phyloP scores from a whole-genome alignment of 306 rosid species.

The Vigna radiata region DNA sequence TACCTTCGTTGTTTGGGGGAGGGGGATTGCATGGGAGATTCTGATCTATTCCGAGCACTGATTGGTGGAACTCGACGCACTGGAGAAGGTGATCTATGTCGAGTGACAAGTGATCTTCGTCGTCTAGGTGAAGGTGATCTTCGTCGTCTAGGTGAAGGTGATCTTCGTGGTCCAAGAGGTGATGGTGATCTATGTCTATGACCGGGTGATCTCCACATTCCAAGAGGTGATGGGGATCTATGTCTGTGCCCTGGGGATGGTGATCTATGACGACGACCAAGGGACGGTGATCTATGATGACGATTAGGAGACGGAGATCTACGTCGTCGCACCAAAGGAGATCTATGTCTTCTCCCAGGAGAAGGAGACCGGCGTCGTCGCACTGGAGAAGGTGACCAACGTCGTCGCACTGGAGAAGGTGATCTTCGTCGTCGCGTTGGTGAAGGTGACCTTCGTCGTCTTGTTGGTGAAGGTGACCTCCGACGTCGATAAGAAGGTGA shows the following conservation, averaged over 20 bases:
- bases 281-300: slow-evolving; percentile 55
- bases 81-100: slow-evolving; percentile 56
- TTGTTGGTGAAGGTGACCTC: slow-evolving; percentile 52
- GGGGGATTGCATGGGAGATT: slow-evolving; percentile 52
- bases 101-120: slow-evolving; percentile 40
- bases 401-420: slow-evolving; percentile 35
- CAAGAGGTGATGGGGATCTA: slow-evolving; percentile 59
- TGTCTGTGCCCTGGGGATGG: slow-evolving; percentile 54
- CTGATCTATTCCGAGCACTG: slow-evolving; percentile 45
- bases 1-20: slow-evolving; percentile 50
- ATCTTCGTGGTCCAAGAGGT: slow-evolving; percentile 46
- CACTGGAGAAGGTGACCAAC: slow-evolving; percentile 39
- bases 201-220: slow-evolving; percentile 45
- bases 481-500: slow-evolving; percentile 55
- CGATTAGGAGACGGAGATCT: slow-evolving; percentile 50
- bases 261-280: slow-evolving; percentile 36
- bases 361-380: slow-evolving; percentile 66
- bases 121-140: slow-evolving; percentile 53
- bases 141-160: slow-evolving; percentile 53
- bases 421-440: slow-evolving; percentile 40
- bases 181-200: slow-evolving; percentile 54
- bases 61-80: slow-evolving; percentile 43
- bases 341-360: slow-evolving; percentile 42
- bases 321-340: slow-evolving; percentile 49
- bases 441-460: slow-evolving; percentile 53